These are phyloP conservation scores for Pythium periplocum DNA, from an alignment of 352 stramenopile genomes.

Conservation along the genomic window DNA sequence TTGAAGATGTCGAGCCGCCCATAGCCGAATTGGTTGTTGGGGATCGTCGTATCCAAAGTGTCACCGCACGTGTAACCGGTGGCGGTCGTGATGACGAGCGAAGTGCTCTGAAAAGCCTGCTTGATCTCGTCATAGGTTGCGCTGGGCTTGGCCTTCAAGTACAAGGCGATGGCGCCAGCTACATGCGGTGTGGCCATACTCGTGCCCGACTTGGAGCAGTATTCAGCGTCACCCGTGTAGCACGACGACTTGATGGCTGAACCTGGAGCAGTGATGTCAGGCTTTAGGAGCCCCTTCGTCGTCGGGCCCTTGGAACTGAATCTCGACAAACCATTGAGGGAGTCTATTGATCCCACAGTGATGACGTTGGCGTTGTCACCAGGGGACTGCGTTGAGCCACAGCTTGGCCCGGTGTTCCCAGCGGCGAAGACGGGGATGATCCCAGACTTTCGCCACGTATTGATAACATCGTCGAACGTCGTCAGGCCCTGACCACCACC, in stretches of 20 bases:
- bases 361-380: conserved; percentile 24
- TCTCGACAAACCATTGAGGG: conserved; percentile 12
- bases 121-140: conserved; percentile 13
- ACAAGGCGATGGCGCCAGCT: conserved; percentile 25
- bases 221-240: conserved; percentile 13
- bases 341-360: conserved; percentile 18
- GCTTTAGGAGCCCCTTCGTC: conserved; percentile 18
- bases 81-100: conserved; percentile 1
- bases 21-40: conserved; percentile 33
- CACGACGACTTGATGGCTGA: conserved; percentile 17
- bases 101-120: conserved; percentile 10
- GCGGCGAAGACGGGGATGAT: conserved; percentile 30
- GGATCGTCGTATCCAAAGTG: conserved; percentile 16
- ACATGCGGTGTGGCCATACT: conserved; percentile 35
- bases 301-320: conserved; percentile 26
- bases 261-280: conserved; percentile 25
- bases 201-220: conserved; percentile 26
- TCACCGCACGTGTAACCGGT: conserved; percentile 20
- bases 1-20: conserved; percentile 23
- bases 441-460: conserved; percentile 17
- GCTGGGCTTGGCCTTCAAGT: conserved; percentile 18
- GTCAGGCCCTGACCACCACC: conserved; percentile 12
- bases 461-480: conserved; percentile 12
- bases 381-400: conserved; percentile 15
- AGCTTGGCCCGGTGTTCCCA: conserved; percentile 22